phyloP scores from a whole-genome alignment of 139 green algal species.

The Coccomyxa sp. region DNA sequence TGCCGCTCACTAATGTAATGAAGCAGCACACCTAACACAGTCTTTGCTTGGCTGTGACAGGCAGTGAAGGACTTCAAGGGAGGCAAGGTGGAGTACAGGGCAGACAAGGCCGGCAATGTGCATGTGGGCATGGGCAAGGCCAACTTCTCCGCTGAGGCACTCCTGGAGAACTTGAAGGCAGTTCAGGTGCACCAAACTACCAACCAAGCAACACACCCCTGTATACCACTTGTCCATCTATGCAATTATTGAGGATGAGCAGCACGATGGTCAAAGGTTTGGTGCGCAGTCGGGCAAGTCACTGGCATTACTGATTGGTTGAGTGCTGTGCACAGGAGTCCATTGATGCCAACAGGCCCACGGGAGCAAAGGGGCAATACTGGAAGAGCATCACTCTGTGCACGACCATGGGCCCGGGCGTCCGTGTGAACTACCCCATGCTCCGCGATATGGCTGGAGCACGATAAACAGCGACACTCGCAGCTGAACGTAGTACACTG shows the following conservation, averaged over 20 bases:
- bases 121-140: slow-evolving; percentile 92
- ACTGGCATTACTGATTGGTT: too few species aligned
- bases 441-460: slow-evolving; percentile 37
- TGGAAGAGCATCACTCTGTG: slow-evolving; percentile 94
- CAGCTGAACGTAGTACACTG: too few species aligned
- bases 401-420: slow-evolving; percentile 92
- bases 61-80: slow-evolving; percentile 98
- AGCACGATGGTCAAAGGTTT: not conserved
- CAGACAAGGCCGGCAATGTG: slow-evolving; percentile 97
- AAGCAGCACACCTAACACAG: too few species aligned
- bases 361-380: slow-evolving; percentile 94
- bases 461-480: not conserved
- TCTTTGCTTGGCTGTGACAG: slow-evolving; percentile 35
- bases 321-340: slow-evolving; percentile 57
- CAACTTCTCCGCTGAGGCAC: slow-evolving; percentile 76
- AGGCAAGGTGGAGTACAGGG: slow-evolving; percentile 98
- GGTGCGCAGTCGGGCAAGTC: not conserved
- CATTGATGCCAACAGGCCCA: slow-evolving; percentile 90
- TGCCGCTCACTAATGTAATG: too few species aligned
- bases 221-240: not conserved
- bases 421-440: slow-evolving; percentile 65
- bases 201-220: not conserved
- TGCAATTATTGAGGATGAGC: not conserved
- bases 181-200: slow-evolving; percentile 51
- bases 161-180: slow-evolving; percentile 93